These are phyloP conservation scores for Xanthoconium separans DNA, from an alignment of 1,284 basidiomycete genomes.

Conservation along the genomic window DNA sequence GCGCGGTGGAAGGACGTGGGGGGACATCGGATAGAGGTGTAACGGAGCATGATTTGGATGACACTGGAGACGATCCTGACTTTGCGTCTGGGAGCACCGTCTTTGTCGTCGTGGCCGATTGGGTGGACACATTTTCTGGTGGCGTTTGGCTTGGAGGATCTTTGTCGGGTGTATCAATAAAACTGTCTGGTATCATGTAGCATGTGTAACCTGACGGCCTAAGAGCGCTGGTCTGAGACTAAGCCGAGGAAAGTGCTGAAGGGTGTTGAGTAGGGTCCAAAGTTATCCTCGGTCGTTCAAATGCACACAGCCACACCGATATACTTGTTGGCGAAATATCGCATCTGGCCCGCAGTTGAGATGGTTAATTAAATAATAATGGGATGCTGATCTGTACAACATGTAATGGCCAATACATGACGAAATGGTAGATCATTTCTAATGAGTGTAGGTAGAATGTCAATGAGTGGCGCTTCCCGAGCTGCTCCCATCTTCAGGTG, in stretches of 20 bases:
- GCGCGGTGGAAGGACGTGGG: slow-evolving; percentile 33
- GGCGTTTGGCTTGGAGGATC: slow-evolving; percentile 14
- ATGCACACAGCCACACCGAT: not conserved
- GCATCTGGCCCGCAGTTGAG: not conserved
- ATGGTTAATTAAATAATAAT: slow-evolving; percentile 8
- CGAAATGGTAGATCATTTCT: slow-evolving; percentile 11
- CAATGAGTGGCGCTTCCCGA: slow-evolving; percentile 27
- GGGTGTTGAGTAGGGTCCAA: too few relatives aligned
- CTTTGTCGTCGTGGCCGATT: slow-evolving; percentile 13
- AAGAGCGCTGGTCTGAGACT: not conserved
- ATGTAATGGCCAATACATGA: slow-evolving; percentile 17
- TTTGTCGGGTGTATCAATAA: slow-evolving; percentile 11
- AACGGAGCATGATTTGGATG: slow-evolving; percentile 9
- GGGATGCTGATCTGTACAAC: slow-evolving; percentile 17
- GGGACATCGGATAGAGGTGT: slow-evolving; percentile 18
- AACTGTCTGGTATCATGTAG: slow-evolving; percentile 32
- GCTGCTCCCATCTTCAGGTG: slow-evolving; percentile 27
- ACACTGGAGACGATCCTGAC: slow-evolving; percentile 5
- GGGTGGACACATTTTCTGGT: slow-evolving; percentile 22
- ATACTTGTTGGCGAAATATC: too few relatives aligned
- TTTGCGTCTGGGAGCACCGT: slow-evolving; percentile 6
- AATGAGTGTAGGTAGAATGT: slow-evolving; percentile 17
- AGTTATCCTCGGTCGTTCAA: not conserved
- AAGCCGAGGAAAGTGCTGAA: not conserved
- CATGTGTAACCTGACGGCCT: slow-evolving; percentile 19